Conservation (phyloP, 768 basidiomycete species). For the Hydnomerulius pinastri region DNA sequence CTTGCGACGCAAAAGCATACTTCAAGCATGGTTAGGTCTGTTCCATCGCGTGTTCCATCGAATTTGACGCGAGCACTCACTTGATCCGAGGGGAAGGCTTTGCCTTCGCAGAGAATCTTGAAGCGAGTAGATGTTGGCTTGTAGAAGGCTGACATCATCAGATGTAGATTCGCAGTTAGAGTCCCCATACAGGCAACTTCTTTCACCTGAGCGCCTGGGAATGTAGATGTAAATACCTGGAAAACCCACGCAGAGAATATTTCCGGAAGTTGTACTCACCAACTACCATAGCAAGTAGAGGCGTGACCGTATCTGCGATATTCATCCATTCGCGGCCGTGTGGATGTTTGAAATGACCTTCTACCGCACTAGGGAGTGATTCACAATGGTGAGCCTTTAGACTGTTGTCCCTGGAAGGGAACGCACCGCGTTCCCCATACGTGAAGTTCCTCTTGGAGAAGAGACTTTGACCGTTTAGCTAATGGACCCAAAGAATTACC, state of each 20-base stretch:
- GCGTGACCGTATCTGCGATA: constrained; percentile 70
- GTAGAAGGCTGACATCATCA: constrained; percentile 94
- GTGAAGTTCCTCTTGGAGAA: constrained; percentile 80
- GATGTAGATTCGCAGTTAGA: constrained; percentile 92
- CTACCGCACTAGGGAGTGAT: constrained; percentile 62
- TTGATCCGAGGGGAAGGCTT: constrained; percentile 96
- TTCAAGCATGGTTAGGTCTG: constrained; percentile 33
- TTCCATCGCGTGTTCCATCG: constrained; percentile 13
- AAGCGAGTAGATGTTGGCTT: constrained; percentile 80
- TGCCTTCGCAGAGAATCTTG: constrained; percentile 94
- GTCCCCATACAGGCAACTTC: constrained; percentile 98
- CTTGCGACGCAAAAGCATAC: constrained; percentile 98
- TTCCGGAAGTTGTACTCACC: constrained; percentile 49
- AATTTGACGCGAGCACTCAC: constrained; percentile 42
- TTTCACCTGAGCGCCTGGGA: constrained; percentile 75
- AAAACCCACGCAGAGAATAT: constrained; percentile 2
- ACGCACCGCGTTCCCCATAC: constrained; percentile 78
- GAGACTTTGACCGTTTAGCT: constrained; percentile 67
- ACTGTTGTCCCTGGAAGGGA: constrained; percentile 11
- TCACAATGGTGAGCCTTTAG: constrained; percentile 3
- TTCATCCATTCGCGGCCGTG: constrained; percentile 79
- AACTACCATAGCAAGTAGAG: constrained; percentile 77
- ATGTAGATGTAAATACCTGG: constrained; percentile 21
- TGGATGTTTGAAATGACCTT: constrained; percentile 92
- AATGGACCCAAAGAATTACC: constrained; percentile 93